A percentile compares a stretch with the other conserved stretches of the same genome.
Evolutionary conservation across 129 eudicot genomes (phyloP).

Genomic region (Cynara cardunculus): DNA sequence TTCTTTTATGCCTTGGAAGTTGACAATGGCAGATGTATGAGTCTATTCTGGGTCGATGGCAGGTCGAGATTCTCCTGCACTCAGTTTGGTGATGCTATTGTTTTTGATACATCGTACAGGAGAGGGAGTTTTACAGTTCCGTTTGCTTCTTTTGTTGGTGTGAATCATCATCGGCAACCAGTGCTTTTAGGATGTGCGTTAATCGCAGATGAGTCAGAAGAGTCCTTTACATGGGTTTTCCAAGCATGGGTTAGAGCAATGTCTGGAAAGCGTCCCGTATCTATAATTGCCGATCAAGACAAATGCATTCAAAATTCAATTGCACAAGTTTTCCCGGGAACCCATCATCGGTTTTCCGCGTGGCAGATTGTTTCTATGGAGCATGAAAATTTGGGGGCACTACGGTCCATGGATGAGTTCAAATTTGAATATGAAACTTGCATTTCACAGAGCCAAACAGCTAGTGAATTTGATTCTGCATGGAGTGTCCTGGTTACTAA

Average conservation of each 20-base stretch:
- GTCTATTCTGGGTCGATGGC: constrained; percentile 79
- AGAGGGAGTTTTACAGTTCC: constrained; percentile 56
- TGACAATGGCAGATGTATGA: constrained; percentile 59
- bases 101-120: constrained; percentile 67
- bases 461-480: constrained; percentile 68
- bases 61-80: constrained; percentile 71
- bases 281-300: constrained; percentile 79
- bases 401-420: constrained; percentile 54
- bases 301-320: constrained; percentile 55
- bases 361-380: constrained; percentile 62
- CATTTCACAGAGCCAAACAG: constrained; percentile 68
- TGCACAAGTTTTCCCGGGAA: constrained; percentile 66
- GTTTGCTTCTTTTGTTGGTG: constrained; percentile 63
- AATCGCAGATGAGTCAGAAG: constrained; percentile 76
- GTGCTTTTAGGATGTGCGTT: constrained; percentile 84
- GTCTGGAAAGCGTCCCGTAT: constrained; percentile 65
- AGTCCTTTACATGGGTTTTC: constrained; percentile 75
- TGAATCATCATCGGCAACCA: constrained; percentile 81
- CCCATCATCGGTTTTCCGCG: constrained; percentile 78
- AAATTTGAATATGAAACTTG: constrained; percentile 73
- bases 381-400: constrained; percentile 60
- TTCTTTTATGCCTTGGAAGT: constrained; percentile 69
- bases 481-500: constrained; percentile 62
- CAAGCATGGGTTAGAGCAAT: constrained; percentile 75
- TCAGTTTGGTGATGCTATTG: constrained; percentile 75